Evolutionary conservation across 2,329 filamentous ascomycete species (phyloP).

Genomic region (Diaporthe australafricana): DNA sequence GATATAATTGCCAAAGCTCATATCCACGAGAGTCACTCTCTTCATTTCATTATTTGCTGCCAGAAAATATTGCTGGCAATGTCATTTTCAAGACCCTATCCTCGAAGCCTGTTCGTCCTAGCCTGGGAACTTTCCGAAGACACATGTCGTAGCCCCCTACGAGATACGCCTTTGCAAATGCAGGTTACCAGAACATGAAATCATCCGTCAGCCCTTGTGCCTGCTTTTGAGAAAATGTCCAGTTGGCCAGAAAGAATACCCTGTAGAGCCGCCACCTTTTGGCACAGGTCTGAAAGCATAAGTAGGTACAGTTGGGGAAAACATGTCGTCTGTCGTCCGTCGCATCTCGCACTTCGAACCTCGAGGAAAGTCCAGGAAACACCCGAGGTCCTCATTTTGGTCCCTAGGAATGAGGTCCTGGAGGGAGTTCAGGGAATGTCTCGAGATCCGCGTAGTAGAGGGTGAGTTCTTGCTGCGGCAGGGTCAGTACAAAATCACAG

Average conservation of each 20-base stretch:
- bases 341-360: not conserved
- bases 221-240: constrained; percentile 12
- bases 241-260: not conserved
- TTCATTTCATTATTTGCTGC: constrained; percentile 19
- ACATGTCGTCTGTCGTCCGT: not conserved
- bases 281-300: constrained; percentile 16
- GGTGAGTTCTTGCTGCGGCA: constrained; percentile 66
- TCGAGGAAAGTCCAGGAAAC: constrained; percentile 10
- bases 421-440: constrained; percentile 48
- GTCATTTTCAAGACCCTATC: constrained; percentile 13
- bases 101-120: not conserved
- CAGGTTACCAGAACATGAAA: constrained; percentile 20
- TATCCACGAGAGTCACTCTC: constrained; percentile 4
- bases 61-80: not conserved
- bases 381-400: constrained; percentile 10
- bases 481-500: constrained; percentile 36
- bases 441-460: constrained; percentile 73
- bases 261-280: not conserved
- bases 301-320: constrained; percentile 16
- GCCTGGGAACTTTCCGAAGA: constrained; percentile 14
- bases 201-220: constrained; percentile 2
- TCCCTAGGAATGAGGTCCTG: constrained; percentile 31
- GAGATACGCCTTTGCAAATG: constrained; percentile 30
- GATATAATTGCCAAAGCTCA: not conserved
- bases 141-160: constrained; percentile 19